A percentile compares a stretch with the other conserved stretches of the same genome.
Evolutionary conservation across 257 asterid species (phyloP).

Genomic region (Scutellaria baicalensis): DNA sequence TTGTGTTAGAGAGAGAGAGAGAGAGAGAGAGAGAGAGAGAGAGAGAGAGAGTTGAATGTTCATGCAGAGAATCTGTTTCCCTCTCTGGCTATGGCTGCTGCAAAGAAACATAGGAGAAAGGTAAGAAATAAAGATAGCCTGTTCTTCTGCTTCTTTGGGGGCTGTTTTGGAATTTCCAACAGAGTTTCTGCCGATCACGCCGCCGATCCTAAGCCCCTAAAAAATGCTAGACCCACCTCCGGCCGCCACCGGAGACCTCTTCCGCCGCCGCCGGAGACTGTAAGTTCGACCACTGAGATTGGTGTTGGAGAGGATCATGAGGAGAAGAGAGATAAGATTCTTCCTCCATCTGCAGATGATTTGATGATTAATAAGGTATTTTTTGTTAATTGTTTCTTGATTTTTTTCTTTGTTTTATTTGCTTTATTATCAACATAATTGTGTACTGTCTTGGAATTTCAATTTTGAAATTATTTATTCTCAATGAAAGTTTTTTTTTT

Average conservation of each 20-base stretch:
- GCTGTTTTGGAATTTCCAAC: constrained; percentile 18
- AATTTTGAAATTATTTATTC: background rate
- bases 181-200: constrained; percentile 11
- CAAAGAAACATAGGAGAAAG: background rate
- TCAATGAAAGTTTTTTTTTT: background rate
- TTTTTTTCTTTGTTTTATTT: background rate
- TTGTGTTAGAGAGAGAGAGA: background rate
- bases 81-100: constrained; percentile 12
- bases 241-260: background rate
- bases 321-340: background rate
- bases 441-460: background rate
- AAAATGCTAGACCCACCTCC: background rate
- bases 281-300: background rate
- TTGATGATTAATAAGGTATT: constrained; percentile 2
- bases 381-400: background rate
- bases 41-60: background rate
- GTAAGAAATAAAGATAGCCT: background rate
- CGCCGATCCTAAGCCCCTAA: constrained; percentile 7
- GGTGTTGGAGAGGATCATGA: background rate
- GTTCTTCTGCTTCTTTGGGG: constrained; percentile 12
- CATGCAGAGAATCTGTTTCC: constrained; percentile 12
- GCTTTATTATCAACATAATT: background rate
- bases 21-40: background rate
- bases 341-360: background rate
- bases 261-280: background rate